Percentiles rank a stretch among this genome's conserved stretches.
phyloP scores from a whole-genome alignment of 2,329 filamentous ascomycete genomes.

The Xylariaceae sp. region DNA sequence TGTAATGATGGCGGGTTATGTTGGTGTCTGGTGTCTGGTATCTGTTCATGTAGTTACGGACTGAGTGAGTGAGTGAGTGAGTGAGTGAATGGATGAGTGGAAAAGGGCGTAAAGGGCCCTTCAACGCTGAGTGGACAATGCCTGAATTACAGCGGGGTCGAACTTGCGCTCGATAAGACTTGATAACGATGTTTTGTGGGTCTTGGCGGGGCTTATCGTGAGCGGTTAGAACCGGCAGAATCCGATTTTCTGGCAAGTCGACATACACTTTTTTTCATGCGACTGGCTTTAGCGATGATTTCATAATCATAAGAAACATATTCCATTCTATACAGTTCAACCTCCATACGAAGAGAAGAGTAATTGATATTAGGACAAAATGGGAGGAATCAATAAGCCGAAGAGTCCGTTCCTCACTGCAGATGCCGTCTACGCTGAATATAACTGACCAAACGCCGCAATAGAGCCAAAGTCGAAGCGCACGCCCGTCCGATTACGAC shows the following conservation, averaged over 20 bases:
- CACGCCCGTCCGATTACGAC: conserved; percentile 76
- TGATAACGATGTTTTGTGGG: conserved; percentile 17
- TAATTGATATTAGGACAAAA: conserved; percentile 16
- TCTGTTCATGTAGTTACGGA: too few species aligned
- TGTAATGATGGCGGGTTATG: background rate
- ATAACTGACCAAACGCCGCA: background rate
- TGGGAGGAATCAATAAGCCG: conserved; percentile 31
- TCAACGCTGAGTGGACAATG: background rate
- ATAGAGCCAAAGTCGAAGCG: conserved; percentile 93
- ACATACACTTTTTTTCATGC: conserved; percentile 25
- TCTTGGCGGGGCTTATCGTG: conserved; percentile 19
- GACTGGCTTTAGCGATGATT: conserved; percentile 3
- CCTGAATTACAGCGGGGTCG: conserved; percentile 14
- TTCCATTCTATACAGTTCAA: background rate
- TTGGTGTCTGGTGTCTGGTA: too few species aligned
- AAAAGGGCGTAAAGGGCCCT: background rate
- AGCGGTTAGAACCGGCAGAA: conserved; percentile 27
- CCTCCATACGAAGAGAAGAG: background rate
- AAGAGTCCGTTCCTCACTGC: conserved; percentile 25
- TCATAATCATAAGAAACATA: too few species aligned
- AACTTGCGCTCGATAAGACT: background rate
- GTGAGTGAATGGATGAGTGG: background rate
- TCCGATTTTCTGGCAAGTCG: conserved; percentile 17
- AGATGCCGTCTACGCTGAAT: background rate
- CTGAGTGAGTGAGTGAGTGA: too few species aligned